Evolutionary conservation across 2,329 filamentous ascomycete genomes (phyloP).

Genomic region (Aspergillus sp.): DNA sequence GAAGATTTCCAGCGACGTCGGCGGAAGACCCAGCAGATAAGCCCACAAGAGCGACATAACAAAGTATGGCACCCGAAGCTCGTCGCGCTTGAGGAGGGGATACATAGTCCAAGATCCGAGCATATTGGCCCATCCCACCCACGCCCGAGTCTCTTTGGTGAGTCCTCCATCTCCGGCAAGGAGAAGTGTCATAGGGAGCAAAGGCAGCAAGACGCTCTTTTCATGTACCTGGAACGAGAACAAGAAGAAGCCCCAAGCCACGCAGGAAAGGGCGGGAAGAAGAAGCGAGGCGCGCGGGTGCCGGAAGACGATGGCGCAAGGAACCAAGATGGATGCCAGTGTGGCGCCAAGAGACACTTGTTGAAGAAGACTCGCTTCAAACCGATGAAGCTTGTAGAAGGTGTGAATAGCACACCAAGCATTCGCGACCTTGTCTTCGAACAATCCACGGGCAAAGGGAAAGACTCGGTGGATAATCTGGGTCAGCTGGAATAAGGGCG

Average conservation of each 20-base stretch:
- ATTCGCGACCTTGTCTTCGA: constrained; percentile 98
- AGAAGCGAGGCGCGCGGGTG: constrained; percentile 74
- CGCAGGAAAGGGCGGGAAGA: constrained; percentile 76
- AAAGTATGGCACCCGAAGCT: constrained; percentile 78
- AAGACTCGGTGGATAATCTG: constrained; percentile 93
- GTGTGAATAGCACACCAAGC: constrained; percentile 95
- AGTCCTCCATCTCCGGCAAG: constrained; percentile 77
- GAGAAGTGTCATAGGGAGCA: constrained; percentile 90
- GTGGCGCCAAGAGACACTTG: constrained; percentile 73
- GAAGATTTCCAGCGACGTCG: constrained; percentile 69
- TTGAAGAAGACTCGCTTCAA: constrained; percentile 70
- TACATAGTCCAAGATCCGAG: constrained; percentile 92
- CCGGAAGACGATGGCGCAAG: constrained; percentile 76
- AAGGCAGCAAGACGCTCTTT: constrained; percentile 89
- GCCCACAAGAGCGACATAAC: constrained; percentile 86
- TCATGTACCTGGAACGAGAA: constrained; percentile 99
- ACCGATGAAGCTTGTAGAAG: constrained; percentile 78
- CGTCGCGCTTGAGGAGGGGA: constrained; percentile 81
- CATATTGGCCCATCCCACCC: constrained; percentile 95
- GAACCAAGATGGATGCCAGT: constrained; percentile 70
- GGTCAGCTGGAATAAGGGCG: constrained; percentile 71
- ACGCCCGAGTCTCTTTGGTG: constrained; percentile 72
- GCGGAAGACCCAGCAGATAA: constrained; percentile 84
- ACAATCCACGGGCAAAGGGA: constrained; percentile 90
- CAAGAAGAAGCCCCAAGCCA: constrained; percentile 95